A percentile compares a stretch with the other conserved stretches of the same genome.
phyloP scores from a whole-genome alignment of 768 basidiomycete genomes.

The Boletus reticulatus region DNA sequence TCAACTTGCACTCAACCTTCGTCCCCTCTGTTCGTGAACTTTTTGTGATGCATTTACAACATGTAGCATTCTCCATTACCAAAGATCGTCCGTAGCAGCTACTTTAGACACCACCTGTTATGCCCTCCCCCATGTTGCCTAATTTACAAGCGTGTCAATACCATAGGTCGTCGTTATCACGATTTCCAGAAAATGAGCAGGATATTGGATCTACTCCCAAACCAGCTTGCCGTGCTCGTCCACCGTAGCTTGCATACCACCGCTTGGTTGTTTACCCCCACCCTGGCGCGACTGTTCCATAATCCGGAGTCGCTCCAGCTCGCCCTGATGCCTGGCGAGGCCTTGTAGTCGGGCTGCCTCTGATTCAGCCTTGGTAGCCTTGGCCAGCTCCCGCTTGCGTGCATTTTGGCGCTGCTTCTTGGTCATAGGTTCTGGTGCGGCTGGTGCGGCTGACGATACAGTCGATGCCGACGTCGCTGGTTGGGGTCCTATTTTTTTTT shows the following conservation, averaged over 20 bases:
- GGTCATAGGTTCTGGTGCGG: conserved; percentile 40
- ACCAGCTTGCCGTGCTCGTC: conserved; percentile 57
- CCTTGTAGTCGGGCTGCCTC: conserved; percentile 50
- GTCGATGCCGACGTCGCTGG: conserved; percentile 13
- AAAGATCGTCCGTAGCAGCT: conserved; percentile 9
- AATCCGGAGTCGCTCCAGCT: conserved; percentile 53
- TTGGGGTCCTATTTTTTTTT: conserved; percentile 10
- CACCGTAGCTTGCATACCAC: conserved; percentile 63
- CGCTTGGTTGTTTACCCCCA: conserved; percentile 36
- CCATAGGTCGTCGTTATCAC: background rate
- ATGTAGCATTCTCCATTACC: conserved; percentile 17
- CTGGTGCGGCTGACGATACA: conserved; percentile 7
- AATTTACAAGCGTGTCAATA: conserved; percentile 14
- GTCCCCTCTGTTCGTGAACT: conserved; percentile 7
- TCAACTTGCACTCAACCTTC: conserved; percentile 8
- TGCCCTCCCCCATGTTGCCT: conserved; percentile 5
- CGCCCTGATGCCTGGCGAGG: conserved; percentile 58
- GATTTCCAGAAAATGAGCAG: conserved; percentile 1
- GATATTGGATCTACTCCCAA: conserved; percentile 39
- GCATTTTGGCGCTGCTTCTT: conserved; percentile 74
- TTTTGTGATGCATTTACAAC: conserved; percentile 22
- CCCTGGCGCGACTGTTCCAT: conserved; percentile 39
- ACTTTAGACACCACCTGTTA: conserved; percentile 13
- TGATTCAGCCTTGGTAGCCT: conserved; percentile 52
- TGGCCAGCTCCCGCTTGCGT: conserved; percentile 53